Evolutionary conservation across 192 early-diverging fungal genomes (phyloP).

Genomic region (Mortierella alpina): DNA sequence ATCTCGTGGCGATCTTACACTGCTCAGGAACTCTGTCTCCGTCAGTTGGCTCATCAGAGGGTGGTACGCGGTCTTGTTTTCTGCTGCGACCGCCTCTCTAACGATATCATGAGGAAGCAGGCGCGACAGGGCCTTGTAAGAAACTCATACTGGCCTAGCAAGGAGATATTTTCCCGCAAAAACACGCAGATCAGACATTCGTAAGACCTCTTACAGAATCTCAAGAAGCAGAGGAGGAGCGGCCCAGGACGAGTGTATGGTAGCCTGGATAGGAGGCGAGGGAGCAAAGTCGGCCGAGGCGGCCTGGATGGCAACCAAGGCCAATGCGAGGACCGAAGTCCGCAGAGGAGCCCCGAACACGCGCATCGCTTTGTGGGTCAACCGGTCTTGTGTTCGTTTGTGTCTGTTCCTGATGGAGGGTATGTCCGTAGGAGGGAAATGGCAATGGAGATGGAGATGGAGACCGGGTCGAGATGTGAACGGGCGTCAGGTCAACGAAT

Average conservation of each 20-base stretch:
- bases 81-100: constrained; percentile 74
- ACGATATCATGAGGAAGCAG: background rate
- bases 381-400: too few species aligned
- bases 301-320: constrained; percentile 34
- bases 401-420: too few species aligned
- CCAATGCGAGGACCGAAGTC: constrained; percentile 38
- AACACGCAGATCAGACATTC: background rate
- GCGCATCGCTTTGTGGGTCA: constrained; percentile 11
- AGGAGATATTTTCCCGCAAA: background rate
- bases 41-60: constrained; percentile 69
- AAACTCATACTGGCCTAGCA: background rate
- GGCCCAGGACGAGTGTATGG: constrained; percentile 66
- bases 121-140: background rate
- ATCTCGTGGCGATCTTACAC: constrained; percentile 47
- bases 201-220: constrained; percentile 68
- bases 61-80: constrained; percentile 74
- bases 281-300: constrained; percentile 15
- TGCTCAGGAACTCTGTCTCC: constrained; percentile 30
- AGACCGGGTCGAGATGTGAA: too few species aligned
- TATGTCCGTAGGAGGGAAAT: too few species aligned
- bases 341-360: constrained; percentile 17
- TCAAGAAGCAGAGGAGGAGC: constrained; percentile 81
- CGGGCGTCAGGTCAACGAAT: too few species aligned
- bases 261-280: constrained; percentile 63
- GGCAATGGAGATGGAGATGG: too few species aligned